A percentile compares a stretch with the other conserved stretches of the same genome.
Conservation (phyloP, 1,284 basidiomycete genomes). For the Anthracocystis panici-leucophaei region DNA sequence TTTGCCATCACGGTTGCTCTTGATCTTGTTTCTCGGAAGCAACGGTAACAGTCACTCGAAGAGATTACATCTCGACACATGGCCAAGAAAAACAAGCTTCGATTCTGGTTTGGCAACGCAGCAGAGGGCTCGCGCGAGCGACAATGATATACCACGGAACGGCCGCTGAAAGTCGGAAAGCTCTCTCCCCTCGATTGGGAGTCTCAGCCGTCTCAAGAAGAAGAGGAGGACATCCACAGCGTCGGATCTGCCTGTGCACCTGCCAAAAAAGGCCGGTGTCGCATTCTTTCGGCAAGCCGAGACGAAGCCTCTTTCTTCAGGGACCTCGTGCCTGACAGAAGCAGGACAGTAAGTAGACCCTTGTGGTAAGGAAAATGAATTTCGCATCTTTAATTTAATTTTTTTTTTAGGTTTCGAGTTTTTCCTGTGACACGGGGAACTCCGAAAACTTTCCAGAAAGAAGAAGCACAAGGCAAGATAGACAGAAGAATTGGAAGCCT, state of each 20-base stretch:
- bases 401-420: slow-evolving; percentile 29
- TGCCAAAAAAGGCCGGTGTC: too few relatives aligned
- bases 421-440: slow-evolving; percentile 28
- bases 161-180: too few relatives aligned
- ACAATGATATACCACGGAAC: too few relatives aligned
- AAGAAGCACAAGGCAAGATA: not conserved
- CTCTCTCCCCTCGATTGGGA: too few relatives aligned
- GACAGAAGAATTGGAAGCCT: not conserved
- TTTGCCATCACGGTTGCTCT: not conserved
- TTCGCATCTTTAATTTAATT: not conserved
- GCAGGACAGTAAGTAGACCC: not conserved
- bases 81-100: not conserved
- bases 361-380: not conserved
- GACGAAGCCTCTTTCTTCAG: too few relatives aligned
- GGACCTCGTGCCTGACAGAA: slow-evolving; percentile 1
- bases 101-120: too few relatives aligned
- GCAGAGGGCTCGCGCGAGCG: too few relatives aligned
- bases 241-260: too few relatives aligned
- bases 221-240: too few relatives aligned
- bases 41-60: too few relatives aligned
- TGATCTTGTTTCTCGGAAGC: not conserved
- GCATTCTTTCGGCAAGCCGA: too few relatives aligned
- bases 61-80: not conserved
- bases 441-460: not conserved
- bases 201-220: too few relatives aligned